Evolutionary conservation across 768 basidiomycete species (phyloP), one percentile per base, ranked within the genome.

Genomic region (Boletus subcaerulescens): DNA sequence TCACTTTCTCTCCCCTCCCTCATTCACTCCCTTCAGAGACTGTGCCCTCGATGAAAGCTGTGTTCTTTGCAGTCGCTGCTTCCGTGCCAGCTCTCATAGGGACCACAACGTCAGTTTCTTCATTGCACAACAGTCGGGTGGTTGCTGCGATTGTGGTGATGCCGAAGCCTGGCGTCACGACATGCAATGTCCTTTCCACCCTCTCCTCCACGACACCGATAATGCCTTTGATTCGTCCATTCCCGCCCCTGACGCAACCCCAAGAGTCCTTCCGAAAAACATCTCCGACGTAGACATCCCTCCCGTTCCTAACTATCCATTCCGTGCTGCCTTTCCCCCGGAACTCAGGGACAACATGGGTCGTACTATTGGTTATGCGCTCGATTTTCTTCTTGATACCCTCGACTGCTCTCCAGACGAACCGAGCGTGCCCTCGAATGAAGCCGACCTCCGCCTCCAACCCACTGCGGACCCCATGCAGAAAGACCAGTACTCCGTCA

Each of bases 91-190:
- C n/a, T 80, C 88, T 53, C 96, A 98, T 67, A 73, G 76, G 20
- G 85, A 84, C 43, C 96, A 98, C 74, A 96, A 93, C 60, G 85
- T 98, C 62, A 88, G 89, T 55, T 95, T 98, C 75, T 93, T 91
- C 71, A 89, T 96, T 60, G 87, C 90, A 9, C 91, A 91, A 54
- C 93, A 97, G 61, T 87, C 90, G 0, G 90, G 93, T 8, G 91
- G 93, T 5, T 94, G 91, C 61, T 99, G 97, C 66, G 94, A 98
- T 71, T 98, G 96, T 63, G 93, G 93, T 15, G 95, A 98, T 64
- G 77, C 80, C 22, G 89, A 96, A 64, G 91, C 92, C 2, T 98
- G 94, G 93, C 80, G 85, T 33, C 63, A 67, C 6, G 74, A 81
- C 6, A 78, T 90, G 15, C 70, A 76, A 13, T 95, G 93, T 68